Base-by-base conservation (phyloP, 2,329 filamentous ascomycete genomes). In the Mycosphaerella sp. region DNA sequence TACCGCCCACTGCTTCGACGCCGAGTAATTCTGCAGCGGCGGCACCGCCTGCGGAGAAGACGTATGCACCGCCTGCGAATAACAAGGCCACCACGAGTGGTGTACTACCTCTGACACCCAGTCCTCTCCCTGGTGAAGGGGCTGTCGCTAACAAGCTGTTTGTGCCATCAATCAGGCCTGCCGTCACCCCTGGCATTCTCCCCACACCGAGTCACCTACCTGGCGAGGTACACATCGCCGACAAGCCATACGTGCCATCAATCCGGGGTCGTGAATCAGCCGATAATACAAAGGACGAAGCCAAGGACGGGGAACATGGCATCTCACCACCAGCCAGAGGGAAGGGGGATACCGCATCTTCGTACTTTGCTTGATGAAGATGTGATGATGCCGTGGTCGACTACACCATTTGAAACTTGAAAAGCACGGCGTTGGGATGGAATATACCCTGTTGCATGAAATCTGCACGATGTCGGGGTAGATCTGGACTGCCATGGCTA, bases 241-340 rank as follows among this genome's bases (percentile, higher is more conserved):
- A 34, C 11, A 51, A 45, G 42, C 48, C 48, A 32, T 51, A 51
- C n/a, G 48, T 40, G 31, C 48, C 48, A 21, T 51, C 48, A 12
- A 44, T 36, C 42, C 45, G 21, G 42, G 11, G 10, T 12, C 11
- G 9, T 12, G 42, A 44, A 9, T 10, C 10, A 21, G 12, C 10
- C 40, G 23, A 42, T 17, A 10, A n/a, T 9, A n/a, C 40, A 17
- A 7, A 39, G 21, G 41, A 21, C 11, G 41, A 44, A 8, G 17
- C 39, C 6, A 36, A 39, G 41, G 21, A 46, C 34, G 8, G 10
- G 26, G 44, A 34, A 9, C 44, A 14, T 46, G 44, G 42, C 42
- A 29, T 11, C 10, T 26, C 21, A 29, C 44, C n/a, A 29, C 44
- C 34, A 9, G 34, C 34, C 4, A 32, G 29, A 17, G 29, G 14